These are phyloP conservation scores for Globisporangium carolinianum DNA, from an alignment of 352 stramenopile species.

Conservation along the genomic window DNA sequence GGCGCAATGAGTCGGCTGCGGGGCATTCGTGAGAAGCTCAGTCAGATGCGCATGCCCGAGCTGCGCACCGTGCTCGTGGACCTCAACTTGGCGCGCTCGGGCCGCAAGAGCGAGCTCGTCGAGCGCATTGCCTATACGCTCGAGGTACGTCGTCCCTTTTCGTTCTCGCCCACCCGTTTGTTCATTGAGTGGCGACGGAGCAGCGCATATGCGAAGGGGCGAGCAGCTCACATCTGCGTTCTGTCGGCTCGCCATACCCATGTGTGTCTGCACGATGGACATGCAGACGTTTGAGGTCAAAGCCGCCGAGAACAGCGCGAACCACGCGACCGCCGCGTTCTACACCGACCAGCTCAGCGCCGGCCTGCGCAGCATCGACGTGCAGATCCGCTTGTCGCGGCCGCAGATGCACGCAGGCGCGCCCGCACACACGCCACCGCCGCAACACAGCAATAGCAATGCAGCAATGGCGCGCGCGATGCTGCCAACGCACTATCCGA, in stretches of 20 bases:
- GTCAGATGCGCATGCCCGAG: conserved; percentile 62
- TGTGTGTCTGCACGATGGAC: neutral
- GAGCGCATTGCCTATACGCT: conserved; percentile 60
- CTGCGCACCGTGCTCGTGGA: conserved; percentile 64
- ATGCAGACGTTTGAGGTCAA: conserved; percentile 42
- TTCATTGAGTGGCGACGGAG: too few relatives aligned
- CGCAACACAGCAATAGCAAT: neutral
- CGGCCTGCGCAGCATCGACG: conserved; percentile 42
- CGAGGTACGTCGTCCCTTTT: conserved; percentile 27
- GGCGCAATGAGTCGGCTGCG: conserved; percentile 21
- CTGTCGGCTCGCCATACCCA: too few relatives aligned
- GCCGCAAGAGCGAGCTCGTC: conserved; percentile 74
- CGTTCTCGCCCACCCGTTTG: neutral
- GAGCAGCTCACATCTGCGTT: too few relatives aligned
- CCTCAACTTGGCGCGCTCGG: conserved; percentile 61
- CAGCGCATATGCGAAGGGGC: too few relatives aligned
- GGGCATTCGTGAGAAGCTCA: conserved; percentile 41
- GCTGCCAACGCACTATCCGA: neutral
- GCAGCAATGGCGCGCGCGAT: too few relatives aligned
- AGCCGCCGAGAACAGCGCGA: conserved; percentile 29
- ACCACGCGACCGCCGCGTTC: conserved; percentile 39
- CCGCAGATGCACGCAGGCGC: conserved; percentile 11
- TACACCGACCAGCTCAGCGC: conserved; percentile 47
- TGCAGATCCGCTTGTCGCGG: conserved; percentile 23
- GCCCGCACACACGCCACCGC: neutral